Percentiles rank a stretch among this genome's conserved stretches.
Evolutionary conservation across 2,329 filamentous ascomycete genomes (phyloP).

Genomic region (Trichoderma koningii): DNA sequence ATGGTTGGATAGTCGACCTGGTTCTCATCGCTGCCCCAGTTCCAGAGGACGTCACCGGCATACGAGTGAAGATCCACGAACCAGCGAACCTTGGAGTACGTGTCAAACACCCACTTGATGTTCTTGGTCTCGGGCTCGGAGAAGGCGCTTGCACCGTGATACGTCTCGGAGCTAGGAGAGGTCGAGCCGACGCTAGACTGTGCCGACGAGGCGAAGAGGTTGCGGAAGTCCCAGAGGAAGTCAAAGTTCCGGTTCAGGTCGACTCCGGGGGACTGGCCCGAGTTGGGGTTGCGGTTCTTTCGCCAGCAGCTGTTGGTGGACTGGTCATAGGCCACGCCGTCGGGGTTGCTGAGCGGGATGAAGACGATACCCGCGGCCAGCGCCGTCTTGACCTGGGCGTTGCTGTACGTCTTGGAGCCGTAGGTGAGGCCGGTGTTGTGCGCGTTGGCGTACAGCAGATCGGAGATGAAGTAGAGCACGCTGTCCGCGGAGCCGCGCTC

Average conservation of each 20-base stretch:
- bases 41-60: constrained; percentile 54
- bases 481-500: constrained; percentile 60
- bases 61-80: constrained; percentile 62
- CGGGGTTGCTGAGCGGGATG: constrained; percentile 56
- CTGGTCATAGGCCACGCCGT: constrained; percentile 57
- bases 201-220: constrained; percentile 47
- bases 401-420: constrained; percentile 54
- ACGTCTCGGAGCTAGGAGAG: constrained; percentile 49
- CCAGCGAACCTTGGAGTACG: constrained; percentile 54
- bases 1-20: constrained; percentile 49
- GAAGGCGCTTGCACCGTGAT: constrained; percentile 52
- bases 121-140: constrained; percentile 61
- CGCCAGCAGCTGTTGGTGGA: constrained; percentile 54
- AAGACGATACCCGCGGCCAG: constrained; percentile 56
- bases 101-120: constrained; percentile 54
- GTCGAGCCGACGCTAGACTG: constrained; percentile 39
- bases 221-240: constrained; percentile 57
- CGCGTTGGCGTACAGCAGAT: constrained; percentile 56
- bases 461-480: constrained; percentile 59
- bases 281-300: constrained; percentile 55
- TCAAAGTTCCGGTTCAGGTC: constrained; percentile 62
- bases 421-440: constrained; percentile 53
- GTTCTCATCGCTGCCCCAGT: constrained; percentile 58
- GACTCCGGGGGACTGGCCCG: constrained; percentile 45
- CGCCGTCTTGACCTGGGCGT: constrained; percentile 53